Base-by-base conservation (phyloP, 2,329 filamentous ascomycete genomes). In the Penicillium aurantiogriseum region DNA sequence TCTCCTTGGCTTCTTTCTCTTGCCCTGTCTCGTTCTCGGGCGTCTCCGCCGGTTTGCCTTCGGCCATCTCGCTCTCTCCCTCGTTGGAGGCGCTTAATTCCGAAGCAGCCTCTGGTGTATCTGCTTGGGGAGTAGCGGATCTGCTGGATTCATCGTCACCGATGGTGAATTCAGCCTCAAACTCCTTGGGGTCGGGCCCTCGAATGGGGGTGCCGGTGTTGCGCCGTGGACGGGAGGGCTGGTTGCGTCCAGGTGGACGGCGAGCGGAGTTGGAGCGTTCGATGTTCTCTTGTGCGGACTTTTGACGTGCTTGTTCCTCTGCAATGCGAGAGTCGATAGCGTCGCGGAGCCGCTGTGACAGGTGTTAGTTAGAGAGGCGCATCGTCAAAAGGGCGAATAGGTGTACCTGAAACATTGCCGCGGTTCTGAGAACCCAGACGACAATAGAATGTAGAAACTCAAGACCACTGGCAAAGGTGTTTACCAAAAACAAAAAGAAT, bases 321-420 rank as follows among this genome's bases (percentile, higher is more conserved):
- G 91, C 90, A 69, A 97, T 94, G 69, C 88, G 88, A 68, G 87
- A 87, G 73, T 96, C 90, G 73, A 96, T 91, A 58, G 89, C 89
- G 69, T 88, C 90, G 78, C 91, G 90, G 67, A 96, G 81, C 80
- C 90, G 85, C 89, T 94, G 71, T 40, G 21, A 50, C 5, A n/a
- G 19, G 29, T 36, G 46, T 48, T 50, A 50, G 13, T 40, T 17
- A 25, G 27, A 13, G 42, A 33, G 48, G 54, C 36, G 21, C 43
- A 63, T 40, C 17, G 10, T 23, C 50, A 45, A 48, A 49, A 36
- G 45, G 21, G 15, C 42, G 31, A 31, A 46, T 27, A 46, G 21
- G 13, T 54, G 31, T 54, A 67, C 65, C 64, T 67, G 65, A 64
- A 67, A 67, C 64, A 68, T 68, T 58, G 58, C 62, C 63, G 57